phyloP scores from a whole-genome alignment of 1,284 basidiomycete species.

The Agaricales sp. region DNA sequence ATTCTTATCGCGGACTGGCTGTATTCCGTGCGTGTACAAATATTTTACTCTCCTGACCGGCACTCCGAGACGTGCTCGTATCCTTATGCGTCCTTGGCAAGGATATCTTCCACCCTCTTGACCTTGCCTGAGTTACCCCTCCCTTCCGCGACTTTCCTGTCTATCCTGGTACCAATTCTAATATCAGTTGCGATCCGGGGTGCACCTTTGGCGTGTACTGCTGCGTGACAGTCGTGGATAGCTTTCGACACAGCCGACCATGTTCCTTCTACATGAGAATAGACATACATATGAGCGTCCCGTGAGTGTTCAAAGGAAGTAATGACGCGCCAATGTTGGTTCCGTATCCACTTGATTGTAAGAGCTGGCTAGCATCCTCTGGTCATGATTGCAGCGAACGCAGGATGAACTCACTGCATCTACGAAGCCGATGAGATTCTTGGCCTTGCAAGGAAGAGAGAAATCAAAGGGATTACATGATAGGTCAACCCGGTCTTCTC shows the following conservation, averaged over 20 bases:
- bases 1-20: too few species aligned
- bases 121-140: slow-evolving; percentile 73
- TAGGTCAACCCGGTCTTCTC: slow-evolving; percentile 75
- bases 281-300: slow-evolving; percentile 7
- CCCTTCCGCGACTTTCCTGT: slow-evolving; percentile 54
- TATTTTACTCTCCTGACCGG: too few species aligned
- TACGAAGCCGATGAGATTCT: slow-evolving; percentile 19
- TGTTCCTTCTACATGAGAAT: slow-evolving; percentile 54
- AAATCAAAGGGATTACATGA: slow-evolving; percentile 41
- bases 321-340: slow-evolving; percentile 66
- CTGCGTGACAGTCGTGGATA: slow-evolving; percentile 82
- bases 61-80: too few species aligned
- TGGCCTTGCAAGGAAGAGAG: slow-evolving; percentile 2
- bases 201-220: slow-evolving; percentile 72
- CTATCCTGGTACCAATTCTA: slow-evolving; percentile 82
- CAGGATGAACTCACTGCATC: slow-evolving; percentile 55
- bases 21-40: too few species aligned
- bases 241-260: slow-evolving; percentile 75
- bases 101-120: slow-evolving; percentile 68
- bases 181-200: slow-evolving; percentile 80
- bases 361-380: slow-evolving; percentile 6
- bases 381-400: slow-evolving; percentile 6
- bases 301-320: slow-evolving; percentile 1
- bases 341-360: slow-evolving; percentile 64
- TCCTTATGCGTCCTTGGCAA: slow-evolving; percentile 30